Evolutionary conservation across 2,329 filamentous ascomycete species (phyloP), one percentile per base, ranked within the genome.

Genomic region (Epichloe bromicola): DNA sequence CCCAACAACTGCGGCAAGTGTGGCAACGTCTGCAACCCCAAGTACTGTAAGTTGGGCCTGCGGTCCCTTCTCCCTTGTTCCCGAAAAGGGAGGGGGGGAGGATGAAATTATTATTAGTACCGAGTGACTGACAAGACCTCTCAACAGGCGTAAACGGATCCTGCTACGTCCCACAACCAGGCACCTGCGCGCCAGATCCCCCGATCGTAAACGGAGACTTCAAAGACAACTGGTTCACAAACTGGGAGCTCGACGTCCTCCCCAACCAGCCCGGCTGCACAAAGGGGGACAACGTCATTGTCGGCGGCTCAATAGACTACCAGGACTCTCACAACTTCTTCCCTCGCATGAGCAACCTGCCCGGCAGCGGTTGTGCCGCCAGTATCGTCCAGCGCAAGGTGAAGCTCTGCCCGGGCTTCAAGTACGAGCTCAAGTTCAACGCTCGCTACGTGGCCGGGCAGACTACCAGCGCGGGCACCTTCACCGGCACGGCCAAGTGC

Each of bases 1-100:
- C 47, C 47, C 39, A 42, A 23, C 17, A 19, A 49, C 39, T 49
- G 47, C 39, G 47, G 47, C 11, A 41, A 40, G 26, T 49, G 47
- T 33, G 47, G 47, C 17, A 49, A 10, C n/a, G 15, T 23, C 15
- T 49, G 47, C 19, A 34, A 23, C 4, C 26, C 37, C 15, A 37
- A 37, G 23, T 49, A 49, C 39, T 49, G 47, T 43, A 6, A 34
- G 47, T 49, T 5, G 4, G 1, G 2, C 5, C 20, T 15, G 34
- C 6, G 20, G 3, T 12, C 19, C 36, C 10, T 19, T n/a, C 40
- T 19, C 26, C 14, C 30, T 7, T 17, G 7, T 3, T 19, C 7
- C 7, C 42, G 6, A 38, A 14, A 10, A 30, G 7, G 26, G 1
- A 3, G 1, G 7, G 26, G 26, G 26, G 0, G 7, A 8, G 7